Evolutionary conservation across 805 yeast genomes (phyloP), one percentile per base, ranked within the genome.

Genomic region (Komagataella ulmi): DNA sequence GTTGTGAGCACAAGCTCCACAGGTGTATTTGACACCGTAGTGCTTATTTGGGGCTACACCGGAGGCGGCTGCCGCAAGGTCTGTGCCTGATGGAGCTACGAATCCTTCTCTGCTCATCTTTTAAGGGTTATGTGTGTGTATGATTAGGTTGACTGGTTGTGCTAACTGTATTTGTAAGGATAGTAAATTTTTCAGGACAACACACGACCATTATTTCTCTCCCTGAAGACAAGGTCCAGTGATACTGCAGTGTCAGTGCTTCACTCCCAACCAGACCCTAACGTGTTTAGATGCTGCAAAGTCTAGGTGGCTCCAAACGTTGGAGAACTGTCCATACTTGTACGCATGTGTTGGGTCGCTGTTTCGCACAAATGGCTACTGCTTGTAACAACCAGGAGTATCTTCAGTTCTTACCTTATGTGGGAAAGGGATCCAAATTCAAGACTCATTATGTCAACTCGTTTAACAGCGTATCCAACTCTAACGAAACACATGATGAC

Each of bases 1-100:
- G 51, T 84, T 82, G 52, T 90, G 80, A 7, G 97, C 96, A 71
- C 99, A 93, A 73, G 88, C 93, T 47, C 98, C 96, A 70, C 99
- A 91, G 65, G 89, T 83, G 71, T 91, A 91, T 62, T 85, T 87
- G 60, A 89, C 93, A 52, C 97, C 96, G 61, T 83, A 83, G 54
- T 83, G 80, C 65, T 83, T 81, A 51, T 65, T 52, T 54, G 81
- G 73, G 55, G 77, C 76, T 55, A 86, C 77, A 58, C 89, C 88
- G 44, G 89, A 85, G 40, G 95, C 96, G 48, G 95, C 95, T 23
- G 90, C 90, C 61, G 87, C 89, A 55, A 75, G 72, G 46, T 81
- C 77, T 54, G 81, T 76, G 52, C 85, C 83, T 49, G 86, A 74
- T 58, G 95, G 93, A 56, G 88, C 87, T 55, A 82, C 81, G 67